Conservation (phyloP, 2,329 filamentous ascomycete species). For the Fusarium tuaranense region DNA sequence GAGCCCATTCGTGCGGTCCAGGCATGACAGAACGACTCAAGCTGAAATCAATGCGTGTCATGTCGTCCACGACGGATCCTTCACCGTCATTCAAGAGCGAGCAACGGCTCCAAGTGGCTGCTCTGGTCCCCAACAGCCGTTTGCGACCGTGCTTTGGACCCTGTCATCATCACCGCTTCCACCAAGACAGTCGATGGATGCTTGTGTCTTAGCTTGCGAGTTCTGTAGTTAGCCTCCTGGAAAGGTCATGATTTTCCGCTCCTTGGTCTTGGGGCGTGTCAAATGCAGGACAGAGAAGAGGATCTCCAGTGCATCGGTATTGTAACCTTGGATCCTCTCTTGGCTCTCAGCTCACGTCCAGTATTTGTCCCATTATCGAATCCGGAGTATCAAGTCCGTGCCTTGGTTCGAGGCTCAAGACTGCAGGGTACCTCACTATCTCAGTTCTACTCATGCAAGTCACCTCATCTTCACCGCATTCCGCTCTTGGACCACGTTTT, state of each 20-base stretch:
- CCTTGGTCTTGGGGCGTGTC: conserved; percentile 20
- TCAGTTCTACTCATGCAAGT: conserved; percentile 25
- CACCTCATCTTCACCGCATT: conserved; percentile 38
- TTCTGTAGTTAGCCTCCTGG: conserved; percentile 1
- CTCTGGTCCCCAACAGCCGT: conserved; percentile 15
- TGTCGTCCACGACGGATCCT: conserved; percentile 2
- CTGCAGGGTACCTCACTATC: neutral
- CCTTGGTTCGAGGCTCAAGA: neutral
- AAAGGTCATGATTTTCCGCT: conserved; percentile 19
- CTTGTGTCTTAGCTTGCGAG: conserved; percentile 1
- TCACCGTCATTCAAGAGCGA: conserved; percentile 29
- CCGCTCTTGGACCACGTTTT: conserved; percentile 19
- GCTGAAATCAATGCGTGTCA: conserved; percentile 1
- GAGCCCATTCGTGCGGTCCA: neutral
- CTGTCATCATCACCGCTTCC: conserved; percentile 26
- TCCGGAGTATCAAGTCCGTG: neutral
- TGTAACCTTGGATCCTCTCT: neutral
- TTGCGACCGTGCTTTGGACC: conserved; percentile 22
- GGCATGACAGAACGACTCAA: neutral
- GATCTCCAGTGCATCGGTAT: neutral
- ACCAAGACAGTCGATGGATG: conserved; percentile 22
- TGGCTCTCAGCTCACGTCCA: neutral
- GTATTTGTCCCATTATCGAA: neutral
- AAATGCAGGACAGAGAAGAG: conserved; percentile 3
- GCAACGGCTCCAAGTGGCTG: conserved; percentile 7